phyloP scores from a whole-genome alignment of 805 yeast species.

The Starmerella potacharoeniae region DNA sequence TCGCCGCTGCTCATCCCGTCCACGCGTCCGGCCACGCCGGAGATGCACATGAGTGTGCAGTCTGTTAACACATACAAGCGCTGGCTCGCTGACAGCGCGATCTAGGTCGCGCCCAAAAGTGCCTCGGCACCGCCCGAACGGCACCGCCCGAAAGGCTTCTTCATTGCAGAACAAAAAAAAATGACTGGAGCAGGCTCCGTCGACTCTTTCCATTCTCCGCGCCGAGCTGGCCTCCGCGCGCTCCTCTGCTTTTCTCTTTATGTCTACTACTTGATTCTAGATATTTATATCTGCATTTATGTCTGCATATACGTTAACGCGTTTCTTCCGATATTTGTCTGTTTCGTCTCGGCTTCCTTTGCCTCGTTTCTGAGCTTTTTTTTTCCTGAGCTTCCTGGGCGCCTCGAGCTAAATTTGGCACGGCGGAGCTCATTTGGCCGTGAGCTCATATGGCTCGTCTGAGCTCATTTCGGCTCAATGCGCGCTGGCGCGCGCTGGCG shows the following conservation, averaged over 20 bases:
- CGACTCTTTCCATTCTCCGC: too few species aligned
- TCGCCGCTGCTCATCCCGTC: conserved; percentile 22
- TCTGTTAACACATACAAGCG: conserved; percentile 21
- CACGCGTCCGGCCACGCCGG: conserved; percentile 1
- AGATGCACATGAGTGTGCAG: conserved; percentile 11
- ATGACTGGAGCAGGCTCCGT: neutral
- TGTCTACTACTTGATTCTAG: neutral
- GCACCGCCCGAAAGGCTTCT: too few species aligned
- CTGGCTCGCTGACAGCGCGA: conserved; percentile 18
- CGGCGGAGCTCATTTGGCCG: too few species aligned
- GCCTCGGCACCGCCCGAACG: too few species aligned
- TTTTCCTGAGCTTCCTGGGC: neutral
- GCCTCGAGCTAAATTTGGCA: too few species aligned
- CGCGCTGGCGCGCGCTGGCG: too few species aligned
- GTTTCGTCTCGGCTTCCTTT: neutral
- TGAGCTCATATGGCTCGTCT: too few species aligned
- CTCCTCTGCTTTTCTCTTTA: neutral
- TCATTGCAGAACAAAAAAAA: neutral
- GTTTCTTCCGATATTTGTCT: neutral
- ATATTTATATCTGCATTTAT: neutral
- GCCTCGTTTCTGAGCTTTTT: neutral
- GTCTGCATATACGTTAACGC: too few species aligned
- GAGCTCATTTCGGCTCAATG: too few species aligned
- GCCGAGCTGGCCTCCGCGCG: neutral
- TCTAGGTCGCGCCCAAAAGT: neutral